Conservation (phyloP, 768 basidiomycete genomes). For the Boletellus sp. region DNA sequence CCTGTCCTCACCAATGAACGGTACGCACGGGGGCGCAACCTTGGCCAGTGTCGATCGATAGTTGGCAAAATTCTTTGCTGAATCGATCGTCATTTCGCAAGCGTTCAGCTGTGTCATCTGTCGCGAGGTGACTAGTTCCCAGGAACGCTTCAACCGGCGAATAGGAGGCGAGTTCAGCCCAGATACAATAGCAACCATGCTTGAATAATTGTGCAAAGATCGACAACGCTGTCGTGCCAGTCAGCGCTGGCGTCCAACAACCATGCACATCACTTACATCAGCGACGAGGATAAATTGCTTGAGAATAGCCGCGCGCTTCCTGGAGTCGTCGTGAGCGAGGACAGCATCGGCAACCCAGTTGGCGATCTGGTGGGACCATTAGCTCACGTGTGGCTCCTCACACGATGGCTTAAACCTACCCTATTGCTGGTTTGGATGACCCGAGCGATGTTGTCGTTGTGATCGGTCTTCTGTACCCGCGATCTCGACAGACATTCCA, state of each 20-base stretch:
- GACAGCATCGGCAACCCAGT: slow-evolving; percentile 89
- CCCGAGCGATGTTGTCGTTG: slow-evolving; percentile 78
- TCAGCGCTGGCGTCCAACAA: background rate
- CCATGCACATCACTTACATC: slow-evolving; percentile 57
- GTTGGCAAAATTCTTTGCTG: slow-evolving; percentile 90
- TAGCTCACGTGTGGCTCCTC: background rate
- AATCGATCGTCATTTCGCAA: slow-evolving; percentile 88
- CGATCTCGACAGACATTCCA: slow-evolving; percentile 85
- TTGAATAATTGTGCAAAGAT: slow-evolving; percentile 87
- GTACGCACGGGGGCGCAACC: slow-evolving; percentile 90
- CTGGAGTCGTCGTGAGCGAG: slow-evolving; percentile 77
- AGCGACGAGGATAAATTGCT: slow-evolving; percentile 87
- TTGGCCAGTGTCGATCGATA: slow-evolving; percentile 81
- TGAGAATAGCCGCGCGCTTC: slow-evolving; percentile 75
- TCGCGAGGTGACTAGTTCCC: slow-evolving; percentile 81
- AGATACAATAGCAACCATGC: slow-evolving; percentile 94
- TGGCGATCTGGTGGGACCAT: slow-evolving; percentile 65
- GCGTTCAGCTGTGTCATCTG: slow-evolving; percentile 68
- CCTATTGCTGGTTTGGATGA: slow-evolving; percentile 86
- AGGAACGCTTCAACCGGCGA: slow-evolving; percentile 86
- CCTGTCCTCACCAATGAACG: slow-evolving; percentile 77
- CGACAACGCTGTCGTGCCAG: slow-evolving; percentile 71
- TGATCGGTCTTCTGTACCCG: slow-evolving; percentile 71
- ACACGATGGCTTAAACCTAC: slow-evolving; percentile 38
- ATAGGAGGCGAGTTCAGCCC: slow-evolving; percentile 94